Base-by-base conservation (phyloP, 1,139 yeast species). In the Sugiyamaella grinbergsii region DNA sequence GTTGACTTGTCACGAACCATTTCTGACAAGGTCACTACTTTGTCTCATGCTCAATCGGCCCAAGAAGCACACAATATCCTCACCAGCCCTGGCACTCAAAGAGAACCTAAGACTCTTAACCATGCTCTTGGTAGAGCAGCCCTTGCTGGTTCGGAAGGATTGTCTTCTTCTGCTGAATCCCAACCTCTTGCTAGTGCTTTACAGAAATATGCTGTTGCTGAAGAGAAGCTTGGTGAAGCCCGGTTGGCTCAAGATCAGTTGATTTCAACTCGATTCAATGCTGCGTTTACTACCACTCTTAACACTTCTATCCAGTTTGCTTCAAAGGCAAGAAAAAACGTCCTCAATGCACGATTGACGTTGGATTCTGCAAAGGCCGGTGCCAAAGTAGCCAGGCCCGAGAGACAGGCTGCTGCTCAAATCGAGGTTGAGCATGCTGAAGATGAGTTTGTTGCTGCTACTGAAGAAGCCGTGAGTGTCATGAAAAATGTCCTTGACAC, bases 401-500 rank as follows among this genome's bases (percentile, higher is more conserved):
- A 82, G 59, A 83, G 83, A 65, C 86, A 84, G 63, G 87, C 89
- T 5, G 82, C 82, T 52, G 79, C 87, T 56, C 77, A 93, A 60
- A 85, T 83, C 46, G 80, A 82, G 56, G 83, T 88, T 78, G 96
- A 89, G 68, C 81, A 83, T 58, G 83, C 91, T 40, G 96, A 89
- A 70, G 96, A 89, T 63, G 94, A 86, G 62, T 88, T 89, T 68
- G 95, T 94, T 42, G 88, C 87, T 59, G 86, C 93, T 18, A 91
- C 90, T 32, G 96, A 89, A 70, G 95, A 86, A 65, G 95, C 96
- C 29, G 89, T 87, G 49, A 76, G 82, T 46, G 81, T 86, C 55
- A 84, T 89, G 93, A 88, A 84, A 72, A 83, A 84, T 65, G 91
- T 86, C 22, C 80, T 88, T 61, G 84, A 83, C 55, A 78, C 83